Percentiles rank a stretch among this genome's conserved stretches.
Conservation (phyloP, 1,284 basidiomycete genomes). For the Cerioporus squamosus region DNA sequence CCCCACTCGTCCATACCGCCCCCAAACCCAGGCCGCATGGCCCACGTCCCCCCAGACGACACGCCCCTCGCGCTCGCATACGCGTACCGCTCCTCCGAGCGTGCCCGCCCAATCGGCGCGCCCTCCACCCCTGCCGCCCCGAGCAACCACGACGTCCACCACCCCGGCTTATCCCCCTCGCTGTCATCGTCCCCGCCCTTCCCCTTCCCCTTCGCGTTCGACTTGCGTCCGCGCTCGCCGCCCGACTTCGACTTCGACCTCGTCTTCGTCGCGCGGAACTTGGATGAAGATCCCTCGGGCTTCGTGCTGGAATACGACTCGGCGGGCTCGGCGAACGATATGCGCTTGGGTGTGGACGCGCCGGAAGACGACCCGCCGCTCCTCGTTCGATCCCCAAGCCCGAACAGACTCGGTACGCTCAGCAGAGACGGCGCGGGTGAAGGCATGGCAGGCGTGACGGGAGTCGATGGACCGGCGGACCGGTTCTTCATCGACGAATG, state of each 20-base stretch:
- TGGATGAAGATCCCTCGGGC: conserved; percentile 32
- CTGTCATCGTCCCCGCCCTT: conserved; percentile 28
- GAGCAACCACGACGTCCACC: conserved; percentile 58
- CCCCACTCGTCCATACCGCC: conserved; percentile 33
- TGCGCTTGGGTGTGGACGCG: conserved; percentile 71
- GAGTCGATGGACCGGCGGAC: conserved; percentile 39
- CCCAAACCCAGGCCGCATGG: conserved; percentile 28
- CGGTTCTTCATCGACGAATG: conserved; percentile 53
- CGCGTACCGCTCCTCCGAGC: conserved; percentile 28
- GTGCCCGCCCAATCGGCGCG: conserved; percentile 19
- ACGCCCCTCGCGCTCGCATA: conserved; percentile 14
- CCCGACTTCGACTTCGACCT: conserved; percentile 35
- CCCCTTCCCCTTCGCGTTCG: conserved; percentile 29
- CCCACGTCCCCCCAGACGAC: conserved; percentile 23
- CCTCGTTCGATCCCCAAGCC: conserved; percentile 21
- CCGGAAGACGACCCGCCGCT: conserved; percentile 34
- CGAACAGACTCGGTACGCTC: conserved; percentile 29
- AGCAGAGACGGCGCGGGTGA: conserved; percentile 37
- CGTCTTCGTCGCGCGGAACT: conserved; percentile 24
- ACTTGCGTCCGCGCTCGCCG: conserved; percentile 25
- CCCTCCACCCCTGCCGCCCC: conserved; percentile 26
- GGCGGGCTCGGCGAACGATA: conserved; percentile 75
- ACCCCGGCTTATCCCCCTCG: conserved; percentile 37
- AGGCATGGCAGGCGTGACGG: conserved; percentile 34
- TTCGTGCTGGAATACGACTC: conserved; percentile 54